These are phyloP conservation scores for Chaetomiaceae sp. DNA, from an alignment of 2,329 filamentous ascomycete species.

Conservation along the genomic window DNA sequence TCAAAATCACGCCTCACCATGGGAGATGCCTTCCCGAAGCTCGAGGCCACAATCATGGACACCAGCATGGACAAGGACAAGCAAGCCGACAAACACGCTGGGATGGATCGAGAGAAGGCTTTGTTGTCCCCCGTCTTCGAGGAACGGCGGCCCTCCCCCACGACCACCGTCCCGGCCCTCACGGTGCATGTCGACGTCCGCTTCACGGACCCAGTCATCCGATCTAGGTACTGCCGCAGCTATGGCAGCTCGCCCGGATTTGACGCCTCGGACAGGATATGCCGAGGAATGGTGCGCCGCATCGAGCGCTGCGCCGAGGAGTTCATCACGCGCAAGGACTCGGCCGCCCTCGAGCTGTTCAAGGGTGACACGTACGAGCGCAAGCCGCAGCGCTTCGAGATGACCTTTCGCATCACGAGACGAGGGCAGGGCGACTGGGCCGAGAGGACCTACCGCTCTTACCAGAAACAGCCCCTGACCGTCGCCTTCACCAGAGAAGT, in stretches of 20 bases:
- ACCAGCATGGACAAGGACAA: no score
- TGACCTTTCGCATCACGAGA: constrained; percentile 43
- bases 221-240: constrained; percentile 38
- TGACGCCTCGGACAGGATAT: constrained; percentile 42
- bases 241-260: constrained; percentile 45
- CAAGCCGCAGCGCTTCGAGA: constrained; percentile 45
- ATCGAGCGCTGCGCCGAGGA: constrained; percentile 49
- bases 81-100: constrained; percentile 7
- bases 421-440: constrained; percentile 38
- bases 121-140: constrained; percentile 23
- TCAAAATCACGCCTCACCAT: constrained; percentile 15
- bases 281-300: constrained; percentile 44
- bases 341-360: constrained; percentile 39
- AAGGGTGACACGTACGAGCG: constrained; percentile 26
- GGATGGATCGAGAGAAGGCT: constrained; percentile 22
- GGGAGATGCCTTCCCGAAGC: constrained; percentile 23
- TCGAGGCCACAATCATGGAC: constrained; percentile 4
- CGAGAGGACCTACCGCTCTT: constrained; percentile 44
- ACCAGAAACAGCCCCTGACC: constrained; percentile 45
- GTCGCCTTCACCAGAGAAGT: constrained; percentile 42
- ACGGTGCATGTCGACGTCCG: constrained; percentile 41
- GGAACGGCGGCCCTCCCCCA: constrained; percentile 12
- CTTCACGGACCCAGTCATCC: constrained; percentile 42
- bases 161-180: constrained; percentile 26
- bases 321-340: constrained; percentile 50